Base-by-base conservation (phyloP, 495 filamentous ascomycete species). In the Amphirosellinia nigrospora region DNA sequence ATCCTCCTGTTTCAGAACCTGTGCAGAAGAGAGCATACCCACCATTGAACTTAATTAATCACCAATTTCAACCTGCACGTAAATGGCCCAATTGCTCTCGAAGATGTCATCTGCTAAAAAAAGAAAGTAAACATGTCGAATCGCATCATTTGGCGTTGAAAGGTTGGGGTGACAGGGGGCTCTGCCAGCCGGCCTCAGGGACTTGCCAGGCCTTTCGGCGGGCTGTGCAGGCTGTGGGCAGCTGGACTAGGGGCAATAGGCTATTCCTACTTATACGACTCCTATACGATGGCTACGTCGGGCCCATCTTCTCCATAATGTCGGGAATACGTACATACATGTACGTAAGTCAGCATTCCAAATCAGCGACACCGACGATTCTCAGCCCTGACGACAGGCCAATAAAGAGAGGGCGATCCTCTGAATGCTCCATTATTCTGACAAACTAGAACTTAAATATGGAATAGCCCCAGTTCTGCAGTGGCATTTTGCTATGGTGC, bases 341-440 rank as follows among this genome's bases (percentile, higher is more conserved):
- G 34, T 36, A 36, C 3, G 34, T 48, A 60, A 36, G 66, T 62
- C 45, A 62, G 56, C 66, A 69, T 69, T 69, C 56, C 56, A 69
- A 69, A 69, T 69, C 45, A 62, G 16, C 50, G 15, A 55, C 64
- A 32, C 28, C n/a, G 28, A 48, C 21, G 16, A 16, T 41, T 23
- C 21, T 62, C 66, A 69, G 66, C 66, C 56, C 56, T 69, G 56
- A 13, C n/a, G 41, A 0, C 8, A 52, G 11, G 32, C 66, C 66
- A 69, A 69, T 69, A n/a, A 55, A 26, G 7, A 4, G 0, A 16
- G 10, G 21, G 34, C 10, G 45, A 50, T 62, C 34, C 15, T 15
- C 56, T 39, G 6, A 13, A 38, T 32, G n/a, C 6, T 2, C 63
- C 46, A 28, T 65, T 10, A 7, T 65, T 53, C 45, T 52, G 63